Evolutionary conservation across 78 protist species (phyloP).

Genomic region (Monosiga brevicollis): DNA sequence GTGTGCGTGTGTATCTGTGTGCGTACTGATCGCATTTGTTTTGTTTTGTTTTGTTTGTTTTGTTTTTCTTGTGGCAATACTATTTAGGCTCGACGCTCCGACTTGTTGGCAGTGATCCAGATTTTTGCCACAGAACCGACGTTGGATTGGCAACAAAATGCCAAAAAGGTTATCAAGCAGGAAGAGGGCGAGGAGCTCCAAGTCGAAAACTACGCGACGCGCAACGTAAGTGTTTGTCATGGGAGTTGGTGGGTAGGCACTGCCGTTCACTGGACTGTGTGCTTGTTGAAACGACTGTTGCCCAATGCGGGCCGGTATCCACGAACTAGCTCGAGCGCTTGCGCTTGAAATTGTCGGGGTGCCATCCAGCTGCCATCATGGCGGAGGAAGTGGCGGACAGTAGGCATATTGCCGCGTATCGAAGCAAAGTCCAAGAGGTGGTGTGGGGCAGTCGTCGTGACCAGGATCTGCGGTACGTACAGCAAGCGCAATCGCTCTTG

Average conservation of each 20-base stretch:
- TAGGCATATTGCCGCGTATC: no score
- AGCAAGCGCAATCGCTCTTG: neutral
- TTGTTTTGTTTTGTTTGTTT: no score
- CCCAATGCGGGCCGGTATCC: neutral
- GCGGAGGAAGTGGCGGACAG: no score
- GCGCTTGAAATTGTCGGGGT: no score
- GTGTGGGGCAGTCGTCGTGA: slow-evolving; percentile 32
- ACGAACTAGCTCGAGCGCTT: neutral
- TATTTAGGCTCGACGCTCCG: no score
- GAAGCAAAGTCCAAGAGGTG: slow-evolving; percentile 25
- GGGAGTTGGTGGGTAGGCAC: neutral
- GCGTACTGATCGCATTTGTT: no score
- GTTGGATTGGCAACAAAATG: slow-evolving; percentile 59
- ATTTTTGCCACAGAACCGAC: slow-evolving; percentile 82
- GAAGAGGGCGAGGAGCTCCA: neutral
- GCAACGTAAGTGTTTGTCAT: no score
- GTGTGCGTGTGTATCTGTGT: neutral
- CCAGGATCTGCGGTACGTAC: neutral
- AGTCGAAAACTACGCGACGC: neutral
- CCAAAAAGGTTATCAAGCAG: no score
- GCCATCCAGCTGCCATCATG: no score
- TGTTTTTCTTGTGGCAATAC: no score
- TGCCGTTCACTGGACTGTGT: neutral
- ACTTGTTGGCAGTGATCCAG: slow-evolving; percentile 46
- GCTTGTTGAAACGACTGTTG: neutral